Base-by-base conservation (phyloP, 2,329 filamentous ascomycete genomes). In the Pseudovirgaria hyperparasitica region DNA sequence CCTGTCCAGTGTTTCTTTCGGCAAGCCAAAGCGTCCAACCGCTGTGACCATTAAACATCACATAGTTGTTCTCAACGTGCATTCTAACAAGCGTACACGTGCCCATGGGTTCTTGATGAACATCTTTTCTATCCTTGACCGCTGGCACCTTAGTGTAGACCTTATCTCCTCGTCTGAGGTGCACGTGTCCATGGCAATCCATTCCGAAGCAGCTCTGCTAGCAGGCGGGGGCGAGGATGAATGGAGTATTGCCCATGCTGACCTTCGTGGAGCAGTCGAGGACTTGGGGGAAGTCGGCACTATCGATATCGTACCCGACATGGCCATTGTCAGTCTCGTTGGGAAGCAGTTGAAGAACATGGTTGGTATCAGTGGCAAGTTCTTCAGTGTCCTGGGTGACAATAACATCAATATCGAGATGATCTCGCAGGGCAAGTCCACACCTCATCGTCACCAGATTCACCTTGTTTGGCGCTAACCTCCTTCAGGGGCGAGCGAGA, bases 321-420 rank as follows among this genome's bases (percentile, higher is more conserved):
- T 98, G 86, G 85, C 87, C 6, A 98, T 98, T 48, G 67, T 98
- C 34, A 93, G 84, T 45, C 62, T 98, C 27, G 87, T 98, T 1
- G 90, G 90, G 25, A 82, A 82, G 34, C 84, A 96, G 56, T 82
- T 98, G 76, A 92, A 93, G 64, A 90, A 93, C 55, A 94, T 96
- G 85, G 55, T 64, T 30, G 90, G 90, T 35, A 84, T 98, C 36
- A 82, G 82, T 6, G 90, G 90, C 16, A 76, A 72, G 42, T 96
- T 98, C 81, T 96, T 98, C 56, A 82, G 80, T 25, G 92, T 86
- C 2, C 64, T 98, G 11, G 90, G 90, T 22, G 82, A 94, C 50
- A 80, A 93, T 52, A 81, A 82, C 43, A 76, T 98, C 48, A 98
- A 98, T 52, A 84, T 98, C 42, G 90, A 98, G 60, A 98, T 98